Conservation (phyloP, 192 early-diverging fungal genomes). For the Backusella tuberculispora region DNA sequence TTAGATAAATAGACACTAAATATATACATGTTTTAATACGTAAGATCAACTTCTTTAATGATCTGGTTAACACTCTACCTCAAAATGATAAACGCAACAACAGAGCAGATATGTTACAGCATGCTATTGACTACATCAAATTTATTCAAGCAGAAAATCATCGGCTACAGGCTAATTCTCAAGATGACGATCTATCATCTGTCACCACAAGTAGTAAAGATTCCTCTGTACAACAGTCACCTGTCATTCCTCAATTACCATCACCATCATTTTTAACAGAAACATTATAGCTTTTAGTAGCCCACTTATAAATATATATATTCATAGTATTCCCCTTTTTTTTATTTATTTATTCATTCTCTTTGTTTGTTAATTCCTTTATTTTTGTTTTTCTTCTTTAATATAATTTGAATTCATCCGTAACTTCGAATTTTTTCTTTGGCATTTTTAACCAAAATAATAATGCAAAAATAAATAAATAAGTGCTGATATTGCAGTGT, state of each 20-base stretch:
- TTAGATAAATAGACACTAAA: not conserved
- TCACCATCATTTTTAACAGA: not conserved
- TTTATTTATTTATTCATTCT: too few species aligned
- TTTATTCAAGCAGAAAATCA: not conserved
- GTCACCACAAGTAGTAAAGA: conserved; percentile 1
- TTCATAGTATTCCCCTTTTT: not conserved
- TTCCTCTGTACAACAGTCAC: not conserved
- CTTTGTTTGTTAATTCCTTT: too few species aligned
- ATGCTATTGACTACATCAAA: not conserved
- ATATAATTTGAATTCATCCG: too few species aligned
- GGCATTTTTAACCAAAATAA: too few species aligned
- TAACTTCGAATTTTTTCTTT: too few species aligned
- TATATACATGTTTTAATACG: not conserved
- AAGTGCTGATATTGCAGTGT: too few species aligned
- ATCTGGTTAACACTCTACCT: not conserved
- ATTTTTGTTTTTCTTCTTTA: too few species aligned
- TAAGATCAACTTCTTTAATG: not conserved
- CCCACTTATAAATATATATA: not conserved
- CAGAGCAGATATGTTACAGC: not conserved
- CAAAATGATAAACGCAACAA: not conserved
- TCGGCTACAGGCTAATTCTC: not conserved
- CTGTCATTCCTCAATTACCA: not conserved
- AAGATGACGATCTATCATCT: not conserved
- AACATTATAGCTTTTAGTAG: not conserved
- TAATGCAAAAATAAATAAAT: too few species aligned